Evolutionary conservation across 441 rosid species (phyloP).

Genomic region (Erodium chrysanthum): DNA sequence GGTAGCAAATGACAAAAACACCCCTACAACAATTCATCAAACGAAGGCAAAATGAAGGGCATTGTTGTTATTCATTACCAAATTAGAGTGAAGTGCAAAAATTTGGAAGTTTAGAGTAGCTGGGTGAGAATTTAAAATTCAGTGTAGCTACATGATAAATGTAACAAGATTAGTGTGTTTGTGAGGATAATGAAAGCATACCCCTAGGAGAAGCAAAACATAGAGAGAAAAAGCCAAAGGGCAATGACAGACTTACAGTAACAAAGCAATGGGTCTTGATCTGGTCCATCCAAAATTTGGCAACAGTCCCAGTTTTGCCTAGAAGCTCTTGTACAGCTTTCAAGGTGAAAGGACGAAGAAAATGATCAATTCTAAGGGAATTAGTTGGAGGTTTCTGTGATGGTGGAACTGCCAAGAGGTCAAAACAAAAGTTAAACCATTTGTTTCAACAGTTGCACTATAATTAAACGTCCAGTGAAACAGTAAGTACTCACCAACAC

Average conservation of each 20-base stretch:
- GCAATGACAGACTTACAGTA: constrained; percentile 37
- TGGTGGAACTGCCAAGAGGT: constrained; percentile 58
- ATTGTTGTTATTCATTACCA: too few species aligned
- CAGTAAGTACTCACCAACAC: constrained; percentile 53
- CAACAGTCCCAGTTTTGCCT: constrained; percentile 67
- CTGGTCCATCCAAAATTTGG: constrained; percentile 92
- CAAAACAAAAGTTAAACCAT: constrained; percentile 8
- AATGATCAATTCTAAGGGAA: constrained; percentile 72
- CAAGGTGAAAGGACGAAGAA: constrained; percentile 86
- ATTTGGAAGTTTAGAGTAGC: too few species aligned
- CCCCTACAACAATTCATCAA: too few species aligned
- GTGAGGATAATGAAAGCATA: too few species aligned
- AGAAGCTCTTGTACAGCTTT: constrained; percentile 95
- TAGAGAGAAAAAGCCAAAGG: not conserved
- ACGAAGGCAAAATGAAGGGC: too few species aligned
- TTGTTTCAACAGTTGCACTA: not conserved
- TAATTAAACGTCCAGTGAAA: not conserved
- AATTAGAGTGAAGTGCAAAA: too few species aligned
- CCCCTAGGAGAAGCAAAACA: too few species aligned
- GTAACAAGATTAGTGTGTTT: too few species aligned
- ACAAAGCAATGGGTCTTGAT: constrained; percentile 95
- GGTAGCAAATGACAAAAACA: too few species aligned
- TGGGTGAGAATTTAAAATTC: too few species aligned
- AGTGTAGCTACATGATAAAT: too few species aligned
- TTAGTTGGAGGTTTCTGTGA: constrained; percentile 65